Base-by-base conservation (phyloP, 2,329 filamentous ascomycete genomes). In the Calonectria henricotiae region DNA sequence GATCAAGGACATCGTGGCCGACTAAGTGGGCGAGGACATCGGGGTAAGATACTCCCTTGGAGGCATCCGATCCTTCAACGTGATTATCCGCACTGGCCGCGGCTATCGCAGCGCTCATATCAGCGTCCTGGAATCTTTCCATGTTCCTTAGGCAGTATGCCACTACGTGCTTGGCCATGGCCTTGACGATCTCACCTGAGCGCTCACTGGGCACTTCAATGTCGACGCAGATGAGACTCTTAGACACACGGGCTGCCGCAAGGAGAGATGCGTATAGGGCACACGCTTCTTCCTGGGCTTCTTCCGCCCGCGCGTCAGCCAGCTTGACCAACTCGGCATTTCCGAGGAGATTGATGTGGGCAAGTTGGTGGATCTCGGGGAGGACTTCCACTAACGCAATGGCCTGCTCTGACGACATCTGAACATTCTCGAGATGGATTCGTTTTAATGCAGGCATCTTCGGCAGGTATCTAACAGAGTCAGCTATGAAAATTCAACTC, bases 141-240 rank as follows among this genome's bases (percentile, higher is more conserved):
- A 99, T 92, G 77, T 99, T 99, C 68, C 93, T 91, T 71, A 99
- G 87, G 72, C 94, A 98, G 81, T 98, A 98, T 0, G 94, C 96
- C 49, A 98, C 92, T n/a, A 98, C 93, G 81, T 98, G 95, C 78
- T 96, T 97, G 0, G 95, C 95, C 75, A 98, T 87, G 3, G 95
- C 95, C 82, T 95, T 97, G 77, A 98, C 93, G 27, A 98, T 90
- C 80, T 98, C 96, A 65, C 93, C 94, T n/a, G 93, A 93, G 67
- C 94, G 91, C 25, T 91, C 87, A 37, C 88, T 91, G 0, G 96
- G 96, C 2, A 97, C 91, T 76, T 98, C 95, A 69, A 98, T 94
- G 79, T 98, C 96, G 70, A 99, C 89, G 69, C 94, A 96, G 35
- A 98, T 91, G 37, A 99, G 88, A 15, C 92, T 93, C 62, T 90